Base-by-base conservation (phyloP, 2,329 filamentous ascomycete species). In the Ophiostoma triangulosporum region DNA sequence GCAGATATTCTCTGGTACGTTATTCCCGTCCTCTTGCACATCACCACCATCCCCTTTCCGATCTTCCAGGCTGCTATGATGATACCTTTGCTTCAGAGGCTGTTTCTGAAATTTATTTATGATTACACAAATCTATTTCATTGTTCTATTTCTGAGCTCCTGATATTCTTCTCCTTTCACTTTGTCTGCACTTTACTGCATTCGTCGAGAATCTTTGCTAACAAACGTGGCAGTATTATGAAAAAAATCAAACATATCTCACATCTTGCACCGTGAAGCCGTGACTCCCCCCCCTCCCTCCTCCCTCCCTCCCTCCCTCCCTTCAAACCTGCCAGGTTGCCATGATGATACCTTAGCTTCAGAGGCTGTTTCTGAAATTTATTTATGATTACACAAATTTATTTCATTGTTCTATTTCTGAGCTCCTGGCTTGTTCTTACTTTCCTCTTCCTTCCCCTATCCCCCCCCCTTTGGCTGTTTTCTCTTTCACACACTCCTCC, bases 291-390 rank as follows among this genome's bases (percentile, higher is more conserved):
- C 7, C 27, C 32, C 24, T 24, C 29, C 22, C 11, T 29, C 20
- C 33, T 9, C 6, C 11, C 20, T 48, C 31, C 12, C 3, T 4
- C 31, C 24, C 14, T 36, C 36, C 22, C n/a, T 29, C 29, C 46
- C n/a, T 12, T 27, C 8, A 8, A n/a, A 17, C 17, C 46, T 33
- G 29, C 46, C 31, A 36, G 50, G 33, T 29, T 49, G 43, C 48
- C 22, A 49, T 58, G 57, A 58, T 58, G 57, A 58, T 32, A 45
- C 33, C 11, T 11, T 51, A 50, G 55, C 54, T 56, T 58, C 57
- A 58, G 57, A 58, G 57, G 57, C 57, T 58, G 57, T 58, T 58
- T 56, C 54, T 58, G 57, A 58, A 46, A 46, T 46, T 51, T 35
- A 40, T 45, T 38, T 29, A 40, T 58, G 57, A 56, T 58, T 58